Percentiles rank a stretch among this genome's conserved stretches.
Conservation (phyloP, 495 filamentous ascomycete species). For the Pseudevernia furfuracea region DNA sequence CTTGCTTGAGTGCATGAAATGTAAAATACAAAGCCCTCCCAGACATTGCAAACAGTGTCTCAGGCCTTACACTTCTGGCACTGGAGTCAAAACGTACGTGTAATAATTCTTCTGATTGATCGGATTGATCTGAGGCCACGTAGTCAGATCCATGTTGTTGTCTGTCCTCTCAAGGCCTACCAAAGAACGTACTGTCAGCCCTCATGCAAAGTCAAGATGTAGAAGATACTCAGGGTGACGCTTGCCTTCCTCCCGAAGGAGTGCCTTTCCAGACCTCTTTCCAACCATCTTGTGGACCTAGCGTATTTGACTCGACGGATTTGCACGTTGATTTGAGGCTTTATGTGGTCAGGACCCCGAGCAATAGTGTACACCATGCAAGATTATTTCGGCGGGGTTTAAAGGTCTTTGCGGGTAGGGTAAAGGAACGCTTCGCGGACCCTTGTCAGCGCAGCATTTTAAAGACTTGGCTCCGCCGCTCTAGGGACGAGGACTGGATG, state of each 20-base stretch:
- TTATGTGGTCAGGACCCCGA: not conserved
- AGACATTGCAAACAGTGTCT: not conserved
- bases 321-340: not conserved
- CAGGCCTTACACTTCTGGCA: not conserved
- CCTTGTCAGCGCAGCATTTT: too few species aligned
- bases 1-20: too few species aligned
- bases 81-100: constrained; percentile 55
- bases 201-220: not conserved
- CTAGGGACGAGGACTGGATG: too few species aligned
- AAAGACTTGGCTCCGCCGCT: too few species aligned
- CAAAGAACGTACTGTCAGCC: not conserved
- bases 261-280: constrained; percentile 57
- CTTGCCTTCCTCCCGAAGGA: constrained; percentile 56
- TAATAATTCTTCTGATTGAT: constrained; percentile 99
- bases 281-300: constrained; percentile 46
- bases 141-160: constrained; percentile 91
- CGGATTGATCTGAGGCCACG: constrained; percentile 81
- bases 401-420: not conserved
- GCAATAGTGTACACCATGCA: not conserved
- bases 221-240: not conserved
- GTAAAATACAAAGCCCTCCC: not conserved
- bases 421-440: not conserved
- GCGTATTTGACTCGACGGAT: not conserved
- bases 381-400: too few species aligned
- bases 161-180: constrained; percentile 88